A percentile compares a stretch with the other conserved stretches of the same genome.
Evolutionary conservation across 2,329 filamentous ascomycete species (phyloP).

Genomic region (Dothistroma pini): DNA sequence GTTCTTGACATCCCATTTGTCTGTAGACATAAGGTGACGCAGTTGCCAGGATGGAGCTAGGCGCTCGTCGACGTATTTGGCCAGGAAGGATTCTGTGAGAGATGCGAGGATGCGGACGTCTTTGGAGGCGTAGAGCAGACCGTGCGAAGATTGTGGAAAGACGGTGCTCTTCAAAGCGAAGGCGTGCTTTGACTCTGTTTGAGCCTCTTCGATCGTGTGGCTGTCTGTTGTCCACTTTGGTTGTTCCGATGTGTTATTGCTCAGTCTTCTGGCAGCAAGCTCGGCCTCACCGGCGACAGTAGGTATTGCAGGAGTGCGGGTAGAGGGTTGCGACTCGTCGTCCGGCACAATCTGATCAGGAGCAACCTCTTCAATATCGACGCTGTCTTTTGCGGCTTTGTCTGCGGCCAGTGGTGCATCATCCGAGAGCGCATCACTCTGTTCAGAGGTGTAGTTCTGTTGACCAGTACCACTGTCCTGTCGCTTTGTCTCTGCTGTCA

Average conservation of each 20-base stretch:
- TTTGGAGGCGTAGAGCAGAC: constrained; percentile 73
- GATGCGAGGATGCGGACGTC: constrained; percentile 74
- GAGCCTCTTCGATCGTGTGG: constrained; percentile 18
- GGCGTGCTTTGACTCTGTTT: constrained; percentile 23
- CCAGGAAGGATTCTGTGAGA: constrained; percentile 77
- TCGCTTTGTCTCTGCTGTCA: constrained; percentile 16
- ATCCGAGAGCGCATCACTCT: not conserved
- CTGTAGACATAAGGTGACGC: constrained; percentile 79
- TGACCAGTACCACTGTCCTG: constrained; percentile 8
- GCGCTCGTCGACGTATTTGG: constrained; percentile 68
- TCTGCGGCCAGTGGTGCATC: no score
- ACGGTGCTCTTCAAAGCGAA: constrained; percentile 63
- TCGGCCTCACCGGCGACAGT: constrained; percentile 11
- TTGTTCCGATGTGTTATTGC: not conserved
- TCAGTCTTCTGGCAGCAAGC: constrained; percentile 7
- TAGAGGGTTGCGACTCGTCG: not conserved
- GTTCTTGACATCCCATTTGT: constrained; percentile 99
- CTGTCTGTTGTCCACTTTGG: not conserved
- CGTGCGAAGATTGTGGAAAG: constrained; percentile 74
- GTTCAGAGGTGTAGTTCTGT: not conserved
- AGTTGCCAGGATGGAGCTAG: constrained; percentile 87
- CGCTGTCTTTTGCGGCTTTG: not conserved
- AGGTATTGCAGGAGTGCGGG: not conserved
- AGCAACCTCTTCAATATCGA: constrained; percentile 1
- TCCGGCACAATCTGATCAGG: constrained; percentile 13